A percentile compares a stretch with the other conserved stretches of the same genome.
phyloP scores from a whole-genome alignment of 345 rosid genomes.

The Populus alba region DNA sequence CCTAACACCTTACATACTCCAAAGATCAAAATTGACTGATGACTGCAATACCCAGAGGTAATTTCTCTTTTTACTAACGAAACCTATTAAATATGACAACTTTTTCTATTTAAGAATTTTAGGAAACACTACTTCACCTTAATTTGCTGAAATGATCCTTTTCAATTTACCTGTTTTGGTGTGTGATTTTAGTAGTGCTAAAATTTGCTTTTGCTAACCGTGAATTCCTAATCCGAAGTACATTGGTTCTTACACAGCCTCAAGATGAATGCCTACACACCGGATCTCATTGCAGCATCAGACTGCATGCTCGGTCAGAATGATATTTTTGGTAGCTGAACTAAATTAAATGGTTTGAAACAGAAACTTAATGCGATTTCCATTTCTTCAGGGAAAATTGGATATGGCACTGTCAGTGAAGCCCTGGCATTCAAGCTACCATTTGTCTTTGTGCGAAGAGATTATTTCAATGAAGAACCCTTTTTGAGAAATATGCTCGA shows the following conservation, averaged over 20 bases:
- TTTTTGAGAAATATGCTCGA: slow-evolving; percentile 96
- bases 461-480: slow-evolving; percentile 97
- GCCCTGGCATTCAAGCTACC: slow-evolving; percentile 88
- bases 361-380: slow-evolving; percentile 16
- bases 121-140: no score
- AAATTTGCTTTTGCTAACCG: slow-evolving; percentile 45
- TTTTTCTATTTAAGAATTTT: no score
- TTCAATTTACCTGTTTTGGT: neutral
- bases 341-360: slow-evolving; percentile 4
- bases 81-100: no score
- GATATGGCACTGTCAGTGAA: slow-evolving; percentile 97
- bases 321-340: slow-evolving; percentile 19
- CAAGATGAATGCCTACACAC: slow-evolving; percentile 62
- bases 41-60: no score
- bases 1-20: no score
- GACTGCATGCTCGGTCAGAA: slow-evolving; percentile 99
- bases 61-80: no score
- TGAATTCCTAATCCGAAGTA: slow-evolving; percentile 95
- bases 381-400: slow-evolving; percentile 84
- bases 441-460: slow-evolving; percentile 97
- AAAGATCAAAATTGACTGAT: no score
- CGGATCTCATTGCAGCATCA: slow-evolving; percentile 97
- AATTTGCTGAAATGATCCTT: neutral
- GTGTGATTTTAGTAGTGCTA: neutral
- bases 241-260: slow-evolving; percentile 21